These are phyloP conservation scores for Parsonsia alboflavescens DNA, from an alignment of 257 asterid genomes.

Conservation along the genomic window DNA sequence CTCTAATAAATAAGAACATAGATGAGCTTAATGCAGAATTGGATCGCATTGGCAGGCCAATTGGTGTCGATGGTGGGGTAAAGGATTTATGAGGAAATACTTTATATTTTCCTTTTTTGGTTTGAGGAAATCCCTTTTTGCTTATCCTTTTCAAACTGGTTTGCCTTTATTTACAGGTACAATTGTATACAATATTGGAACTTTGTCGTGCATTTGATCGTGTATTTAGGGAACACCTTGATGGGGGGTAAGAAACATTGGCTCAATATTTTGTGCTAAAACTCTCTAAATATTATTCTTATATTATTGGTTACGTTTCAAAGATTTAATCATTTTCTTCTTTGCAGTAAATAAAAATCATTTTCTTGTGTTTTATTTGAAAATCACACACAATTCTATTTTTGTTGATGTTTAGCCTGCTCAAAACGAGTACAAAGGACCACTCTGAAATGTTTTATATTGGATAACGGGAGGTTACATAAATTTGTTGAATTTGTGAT, in stretches of 20 bases:
- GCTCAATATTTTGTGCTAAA: slow-evolving; percentile 9
- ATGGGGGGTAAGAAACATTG: slow-evolving; percentile 73
- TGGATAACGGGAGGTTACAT: too few species aligned
- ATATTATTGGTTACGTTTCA: background rate
- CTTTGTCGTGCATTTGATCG: slow-evolving; percentile 98
- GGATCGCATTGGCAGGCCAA: slow-evolving; percentile 91
- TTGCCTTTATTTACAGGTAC: slow-evolving; percentile 57
- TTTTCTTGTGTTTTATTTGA: background rate
- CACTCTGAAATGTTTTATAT: background rate
- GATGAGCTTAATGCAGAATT: slow-evolving; percentile 95
- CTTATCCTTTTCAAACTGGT: slow-evolving; percentile 15
- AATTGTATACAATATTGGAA: slow-evolving; percentile 83
- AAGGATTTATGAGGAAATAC: slow-evolving; percentile 11
- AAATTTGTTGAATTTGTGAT: too few species aligned
- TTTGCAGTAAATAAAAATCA: too few species aligned
- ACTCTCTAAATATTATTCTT: background rate
- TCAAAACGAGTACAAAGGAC: background rate
- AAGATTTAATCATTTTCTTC: background rate
- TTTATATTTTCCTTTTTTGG: background rate
- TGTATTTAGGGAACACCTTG: slow-evolving; percentile 77
- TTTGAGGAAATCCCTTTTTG: background rate
- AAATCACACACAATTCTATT: background rate
- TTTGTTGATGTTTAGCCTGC: background rate
- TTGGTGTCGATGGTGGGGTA: slow-evolving; percentile 97
- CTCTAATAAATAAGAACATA: slow-evolving; percentile 79